These are phyloP conservation scores for Fraxinus sp. DNA, from an alignment of 305 asterid species.

Conservation along the genomic window DNA sequence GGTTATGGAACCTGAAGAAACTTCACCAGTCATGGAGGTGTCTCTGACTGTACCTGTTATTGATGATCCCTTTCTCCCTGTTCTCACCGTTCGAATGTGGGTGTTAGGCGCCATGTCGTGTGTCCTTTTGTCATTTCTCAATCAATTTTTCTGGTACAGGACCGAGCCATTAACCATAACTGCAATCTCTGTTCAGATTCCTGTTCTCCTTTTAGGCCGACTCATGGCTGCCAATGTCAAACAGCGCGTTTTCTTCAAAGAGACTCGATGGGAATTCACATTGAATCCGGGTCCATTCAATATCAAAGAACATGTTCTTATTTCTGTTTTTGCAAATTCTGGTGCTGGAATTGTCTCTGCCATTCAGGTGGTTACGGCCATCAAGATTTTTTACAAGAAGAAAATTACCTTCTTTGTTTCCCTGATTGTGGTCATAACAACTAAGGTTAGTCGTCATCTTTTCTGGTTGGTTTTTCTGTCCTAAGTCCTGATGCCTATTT, in stretches of 20 bases:
- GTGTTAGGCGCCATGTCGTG: constrained; percentile 68
- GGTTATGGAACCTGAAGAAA: constrained; percentile 30
- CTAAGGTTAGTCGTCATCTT: constrained; percentile 48
- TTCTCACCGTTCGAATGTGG: constrained; percentile 84
- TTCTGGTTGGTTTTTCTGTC: neutral
- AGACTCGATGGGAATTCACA: constrained; percentile 62
- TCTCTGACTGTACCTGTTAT: constrained; percentile 68
- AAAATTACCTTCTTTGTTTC: constrained; percentile 64
- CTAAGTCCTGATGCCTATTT: neutral
- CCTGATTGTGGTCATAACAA: constrained; percentile 65
- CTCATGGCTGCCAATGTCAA: constrained; percentile 82
- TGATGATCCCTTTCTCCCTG: constrained; percentile 70
- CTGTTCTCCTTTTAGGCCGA: constrained; percentile 82
- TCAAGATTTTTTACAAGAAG: constrained; percentile 59
- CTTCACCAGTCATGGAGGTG: constrained; percentile 50
- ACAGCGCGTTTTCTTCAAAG: constrained; percentile 49
- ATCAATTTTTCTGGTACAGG: constrained; percentile 90
- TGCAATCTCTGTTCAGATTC: constrained; percentile 82
- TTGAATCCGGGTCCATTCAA: constrained; percentile 84
- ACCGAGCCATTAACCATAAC: constrained; percentile 77
- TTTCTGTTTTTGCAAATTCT: constrained; percentile 82
- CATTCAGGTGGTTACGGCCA: constrained; percentile 72
- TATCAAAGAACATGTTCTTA: constrained; percentile 80
- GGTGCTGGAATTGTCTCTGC: constrained; percentile 89
- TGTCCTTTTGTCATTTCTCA: constrained; percentile 63